Evolutionary conservation across 345 rosid species (phyloP).

Genomic region (Eucalyptus marginata): DNA sequence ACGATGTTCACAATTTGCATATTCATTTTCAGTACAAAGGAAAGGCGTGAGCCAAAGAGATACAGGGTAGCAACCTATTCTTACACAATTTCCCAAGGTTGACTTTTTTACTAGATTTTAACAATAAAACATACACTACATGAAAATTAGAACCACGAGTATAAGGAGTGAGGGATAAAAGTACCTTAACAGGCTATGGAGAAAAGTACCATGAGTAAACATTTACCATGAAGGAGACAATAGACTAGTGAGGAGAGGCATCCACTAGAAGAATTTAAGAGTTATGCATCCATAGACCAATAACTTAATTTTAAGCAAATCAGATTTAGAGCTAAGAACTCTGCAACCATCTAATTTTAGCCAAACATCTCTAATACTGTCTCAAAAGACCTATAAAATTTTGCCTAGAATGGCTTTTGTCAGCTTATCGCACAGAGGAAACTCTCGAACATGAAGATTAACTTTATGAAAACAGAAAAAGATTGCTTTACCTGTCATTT

Average conservation of each 20-base stretch:
- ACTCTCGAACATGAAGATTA: not conserved
- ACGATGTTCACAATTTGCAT: not conserved
- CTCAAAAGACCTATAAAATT: not conserved
- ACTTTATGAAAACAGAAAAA: not conserved
- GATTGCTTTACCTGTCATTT: slow-evolving; percentile 63
- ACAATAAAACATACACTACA: not conserved
- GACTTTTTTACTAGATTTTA: not conserved
- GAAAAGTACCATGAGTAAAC: not conserved
- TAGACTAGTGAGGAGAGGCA: not conserved
- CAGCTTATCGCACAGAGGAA: not conserved
- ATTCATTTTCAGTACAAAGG: not conserved
- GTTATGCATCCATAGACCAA: not conserved
- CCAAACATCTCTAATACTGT: not conserved
- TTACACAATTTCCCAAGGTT: not conserved
- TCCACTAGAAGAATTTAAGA: not conserved
- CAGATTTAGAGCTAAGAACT: not conserved
- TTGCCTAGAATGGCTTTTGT: not conserved
- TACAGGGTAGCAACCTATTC: not conserved
- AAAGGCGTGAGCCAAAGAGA: not conserved
- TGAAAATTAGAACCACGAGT: not conserved
- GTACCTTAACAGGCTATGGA: not conserved
- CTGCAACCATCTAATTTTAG: not conserved
- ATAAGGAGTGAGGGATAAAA: not conserved
- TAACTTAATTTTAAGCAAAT: not conserved
- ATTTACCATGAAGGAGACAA: not conserved